Evolutionary conservation across 2,329 filamentous ascomycete genomes (phyloP).

Genomic region (Coniochaeta prunicola): DNA sequence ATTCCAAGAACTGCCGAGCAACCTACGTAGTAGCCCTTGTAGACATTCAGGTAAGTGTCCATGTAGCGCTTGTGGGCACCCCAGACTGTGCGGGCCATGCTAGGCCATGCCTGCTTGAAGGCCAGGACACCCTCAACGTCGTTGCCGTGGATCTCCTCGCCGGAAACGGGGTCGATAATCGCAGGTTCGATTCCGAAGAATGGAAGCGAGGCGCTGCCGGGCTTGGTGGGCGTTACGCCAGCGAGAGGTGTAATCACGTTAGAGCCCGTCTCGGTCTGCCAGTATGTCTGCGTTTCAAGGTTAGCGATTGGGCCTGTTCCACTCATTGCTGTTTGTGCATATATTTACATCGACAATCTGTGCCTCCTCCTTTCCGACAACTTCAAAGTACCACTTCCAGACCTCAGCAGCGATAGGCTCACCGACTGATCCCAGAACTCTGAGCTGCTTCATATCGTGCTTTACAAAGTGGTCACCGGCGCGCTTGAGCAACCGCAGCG

Average conservation of each 20-base stretch:
- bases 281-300: slow-evolving; percentile 78
- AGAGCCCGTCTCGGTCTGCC: slow-evolving; percentile 98
- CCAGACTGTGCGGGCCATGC: slow-evolving; percentile 97
- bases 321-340: slow-evolving; percentile 4
- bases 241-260: slow-evolving; percentile 92
- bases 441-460: slow-evolving; percentile 79
- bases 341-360: slow-evolving; percentile 86
- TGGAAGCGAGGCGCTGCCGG: slow-evolving; percentile 87
- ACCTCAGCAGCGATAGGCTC: slow-evolving; percentile 97
- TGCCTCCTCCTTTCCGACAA: slow-evolving; percentile 86
- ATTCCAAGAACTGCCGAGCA: not conserved
- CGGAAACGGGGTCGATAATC: slow-evolving; percentile 93
- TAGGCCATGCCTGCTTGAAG: slow-evolving; percentile 97
- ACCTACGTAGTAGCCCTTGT: slow-evolving; percentile 94
- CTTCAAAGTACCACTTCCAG: slow-evolving; percentile 99
- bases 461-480: slow-evolving; percentile 90
- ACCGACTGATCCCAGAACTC: slow-evolving; percentile 88
- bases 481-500: slow-evolving; percentile 86
- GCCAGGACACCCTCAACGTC: slow-evolving; percentile 95
- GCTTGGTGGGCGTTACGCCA: slow-evolving; percentile 92
- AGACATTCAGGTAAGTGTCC: slow-evolving; percentile 97
- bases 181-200: slow-evolving; percentile 98
- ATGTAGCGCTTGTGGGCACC: slow-evolving; percentile 97
- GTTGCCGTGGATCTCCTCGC: slow-evolving; percentile 88
- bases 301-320: slow-evolving; percentile 6